These are phyloP conservation scores for Thyridium curvatum DNA, from an alignment of 2,329 filamentous ascomycete species.

Conservation along the genomic window DNA sequence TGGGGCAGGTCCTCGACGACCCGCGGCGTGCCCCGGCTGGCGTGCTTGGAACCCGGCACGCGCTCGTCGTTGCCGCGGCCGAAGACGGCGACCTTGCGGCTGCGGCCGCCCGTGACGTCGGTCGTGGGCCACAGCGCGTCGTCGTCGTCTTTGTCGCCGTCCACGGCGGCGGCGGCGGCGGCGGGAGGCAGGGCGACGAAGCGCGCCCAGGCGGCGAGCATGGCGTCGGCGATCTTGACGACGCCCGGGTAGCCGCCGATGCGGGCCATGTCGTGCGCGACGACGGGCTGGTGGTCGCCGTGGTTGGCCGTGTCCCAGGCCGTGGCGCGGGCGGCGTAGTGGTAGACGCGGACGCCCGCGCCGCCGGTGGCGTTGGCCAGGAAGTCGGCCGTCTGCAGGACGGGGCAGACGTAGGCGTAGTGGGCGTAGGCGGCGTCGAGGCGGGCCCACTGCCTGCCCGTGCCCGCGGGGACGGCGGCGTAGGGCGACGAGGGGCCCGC, in stretches of 20 bases:
- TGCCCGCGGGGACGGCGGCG: conserved; percentile 24
- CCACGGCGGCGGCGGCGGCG: conserved; percentile 8
- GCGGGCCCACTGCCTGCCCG: conserved; percentile 50
- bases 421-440: conserved; percentile 56
- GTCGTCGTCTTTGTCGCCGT: not conserved
- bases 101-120: conserved; percentile 2
- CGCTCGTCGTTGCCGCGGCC: conserved; percentile 54
- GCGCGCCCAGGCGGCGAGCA: conserved; percentile 36
- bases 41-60: conserved; percentile 18
- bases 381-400: conserved; percentile 51
- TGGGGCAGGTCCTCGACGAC: conserved; percentile 32
- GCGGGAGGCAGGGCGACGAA: conserved; percentile 23
- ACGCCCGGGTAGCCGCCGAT: conserved; percentile 29
- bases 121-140: no score
- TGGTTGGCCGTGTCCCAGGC: conserved; percentile 35
- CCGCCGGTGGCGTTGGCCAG: conserved; percentile 19
- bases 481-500: conserved; percentile 29
- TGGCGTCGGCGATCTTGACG: conserved; percentile 26
- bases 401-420: conserved; percentile 59
- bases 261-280: conserved; percentile 32
- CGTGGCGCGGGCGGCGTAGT: conserved; percentile 45
- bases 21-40: conserved; percentile 33
- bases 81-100: conserved; percentile 44
- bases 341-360: conserved; percentile 46
- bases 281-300: conserved; percentile 36